Evolutionary conservation across 768 basidiomycete genomes (phyloP).

Genomic region (Pluteus cervinus): DNA sequence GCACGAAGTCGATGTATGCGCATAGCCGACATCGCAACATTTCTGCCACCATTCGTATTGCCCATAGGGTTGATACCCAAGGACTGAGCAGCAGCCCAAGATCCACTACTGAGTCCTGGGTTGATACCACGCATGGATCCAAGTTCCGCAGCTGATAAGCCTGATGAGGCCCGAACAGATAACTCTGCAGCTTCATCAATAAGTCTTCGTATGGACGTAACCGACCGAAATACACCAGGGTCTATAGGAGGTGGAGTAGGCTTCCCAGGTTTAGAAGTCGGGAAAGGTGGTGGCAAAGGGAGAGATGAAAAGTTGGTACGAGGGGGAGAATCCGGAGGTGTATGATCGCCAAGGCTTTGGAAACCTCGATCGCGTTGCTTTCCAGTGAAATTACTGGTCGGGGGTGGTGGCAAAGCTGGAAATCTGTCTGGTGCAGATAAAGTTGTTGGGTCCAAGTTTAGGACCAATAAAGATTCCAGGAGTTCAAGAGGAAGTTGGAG

Average conservation of each 20-base stretch:
- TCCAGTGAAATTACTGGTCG: conserved; percentile 17
- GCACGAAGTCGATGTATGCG: conserved; percentile 75
- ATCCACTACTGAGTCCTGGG: conserved; percentile 32
- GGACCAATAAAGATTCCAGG: conserved; percentile 70
- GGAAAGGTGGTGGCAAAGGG: conserved; percentile 42
- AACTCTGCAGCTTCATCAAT: conserved; percentile 90
- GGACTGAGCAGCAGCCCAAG: conserved; percentile 61
- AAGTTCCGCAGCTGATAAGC: conserved; percentile 69
- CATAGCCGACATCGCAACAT: conserved; percentile 79
- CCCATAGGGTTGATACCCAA: conserved; percentile 58
- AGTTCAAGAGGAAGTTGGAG: conserved; percentile 83
- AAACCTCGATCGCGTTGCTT: conserved; percentile 43
- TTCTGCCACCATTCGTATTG: conserved; percentile 54
- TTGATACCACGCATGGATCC: conserved; percentile 50
- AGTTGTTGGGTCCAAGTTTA: conserved; percentile 74
- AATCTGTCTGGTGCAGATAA: conserved; percentile 41
- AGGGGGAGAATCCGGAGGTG: conserved; percentile 40
- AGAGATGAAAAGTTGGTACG: conserved; percentile 26
- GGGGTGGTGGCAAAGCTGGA: conserved; percentile 25
- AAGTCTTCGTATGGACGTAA: conserved; percentile 67
- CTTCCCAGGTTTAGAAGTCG: conserved; percentile 53
- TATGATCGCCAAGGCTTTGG: conserved; percentile 32
- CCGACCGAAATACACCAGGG: conserved; percentile 78
- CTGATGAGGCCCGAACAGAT: conserved; percentile 82
- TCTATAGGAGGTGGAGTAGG: conserved; percentile 84